phyloP scores from a whole-genome alignment of 352 stramenopile genomes.

The Bremia lactucae region DNA sequence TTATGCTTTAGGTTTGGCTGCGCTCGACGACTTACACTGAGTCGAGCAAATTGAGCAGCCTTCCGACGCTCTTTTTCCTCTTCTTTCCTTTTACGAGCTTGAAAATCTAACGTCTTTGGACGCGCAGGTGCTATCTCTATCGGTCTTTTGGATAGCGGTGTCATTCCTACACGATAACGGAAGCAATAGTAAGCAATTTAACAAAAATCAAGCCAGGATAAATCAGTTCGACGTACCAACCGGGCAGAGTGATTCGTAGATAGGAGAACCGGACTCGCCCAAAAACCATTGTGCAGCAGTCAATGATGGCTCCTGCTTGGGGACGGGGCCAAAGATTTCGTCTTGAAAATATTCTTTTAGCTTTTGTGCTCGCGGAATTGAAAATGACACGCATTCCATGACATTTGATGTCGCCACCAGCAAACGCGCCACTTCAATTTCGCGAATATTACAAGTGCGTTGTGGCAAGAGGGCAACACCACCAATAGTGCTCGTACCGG shows the following conservation, averaged over 20 bases:
- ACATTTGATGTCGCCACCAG: constrained; percentile 44
- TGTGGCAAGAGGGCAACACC: constrained; percentile 57
- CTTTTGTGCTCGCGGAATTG: constrained; percentile 50
- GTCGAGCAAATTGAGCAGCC: constrained; percentile 51
- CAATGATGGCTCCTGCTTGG: constrained; percentile 21
- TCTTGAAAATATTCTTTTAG: constrained; percentile 74
- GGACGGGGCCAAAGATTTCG: constrained; percentile 48
- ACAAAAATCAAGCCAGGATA: not conserved
- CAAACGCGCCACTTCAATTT: constrained; percentile 57
- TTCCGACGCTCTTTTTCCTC: constrained; percentile 54
- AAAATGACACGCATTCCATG: constrained; percentile 54
- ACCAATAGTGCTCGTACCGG: constrained; percentile 37
- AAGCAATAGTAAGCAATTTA: constrained; percentile 1
- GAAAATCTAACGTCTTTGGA: constrained; percentile 64
- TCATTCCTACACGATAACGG: constrained; percentile 30
- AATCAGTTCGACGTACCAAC: constrained; percentile 19
- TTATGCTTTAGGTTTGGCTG: too few species aligned
- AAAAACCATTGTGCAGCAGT: constrained; percentile 39
- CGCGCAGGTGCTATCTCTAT: constrained; percentile 21
- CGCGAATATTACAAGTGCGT: constrained; percentile 41
- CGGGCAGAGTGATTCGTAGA: constrained; percentile 45
- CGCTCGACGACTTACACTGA: constrained; percentile 34
- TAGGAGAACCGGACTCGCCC: constrained; percentile 28
- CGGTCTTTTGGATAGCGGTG: constrained; percentile 47
- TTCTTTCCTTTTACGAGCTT: constrained; percentile 42